A percentile compares a stretch with the other conserved stretches of the same genome.
phyloP scores from a whole-genome alignment of 768 basidiomycete genomes.

The Suillus subalutaceus region DNA sequence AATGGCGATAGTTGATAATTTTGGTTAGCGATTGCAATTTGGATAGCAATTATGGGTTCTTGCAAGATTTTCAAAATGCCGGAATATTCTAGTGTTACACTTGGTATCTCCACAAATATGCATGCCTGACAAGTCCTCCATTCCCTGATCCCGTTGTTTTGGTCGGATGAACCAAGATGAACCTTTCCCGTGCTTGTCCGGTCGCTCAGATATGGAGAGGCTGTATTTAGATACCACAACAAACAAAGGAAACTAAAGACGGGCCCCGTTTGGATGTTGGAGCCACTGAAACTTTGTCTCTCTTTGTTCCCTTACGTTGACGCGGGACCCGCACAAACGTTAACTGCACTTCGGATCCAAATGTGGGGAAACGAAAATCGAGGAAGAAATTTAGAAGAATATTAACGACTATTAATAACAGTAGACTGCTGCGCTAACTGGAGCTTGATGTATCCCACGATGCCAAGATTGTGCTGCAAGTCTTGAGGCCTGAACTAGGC shows the following conservation, averaged over 20 bases:
- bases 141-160: slow-evolving; percentile 11
- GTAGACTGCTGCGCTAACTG: not conserved
- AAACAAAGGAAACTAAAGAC: not conserved
- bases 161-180: not conserved
- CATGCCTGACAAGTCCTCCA: slow-evolving; percentile 1
- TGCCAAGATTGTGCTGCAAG: not conserved
- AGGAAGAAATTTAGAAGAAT: not conserved
- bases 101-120: not conserved
- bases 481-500: not conserved
- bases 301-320: slow-evolving; percentile 6
- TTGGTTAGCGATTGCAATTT: not conserved
- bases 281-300: not conserved
- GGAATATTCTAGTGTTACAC: slow-evolving; percentile 5
- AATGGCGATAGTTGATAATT: slow-evolving; percentile 5
- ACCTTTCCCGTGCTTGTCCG: not conserved
- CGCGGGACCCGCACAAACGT: not conserved
- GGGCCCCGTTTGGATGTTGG: not conserved
- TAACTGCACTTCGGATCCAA: not conserved
- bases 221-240: not conserved
- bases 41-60: slow-evolving; percentile 4
- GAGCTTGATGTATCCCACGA: not conserved
- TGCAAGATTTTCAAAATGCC: not conserved
- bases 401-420: not conserved
- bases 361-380: slow-evolving; percentile 9
- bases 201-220: not conserved